These are phyloP conservation scores for Leptomonas pyrrhocoris DNA, from an alignment of 208 protist genomes.

Conservation along the genomic window DNA sequence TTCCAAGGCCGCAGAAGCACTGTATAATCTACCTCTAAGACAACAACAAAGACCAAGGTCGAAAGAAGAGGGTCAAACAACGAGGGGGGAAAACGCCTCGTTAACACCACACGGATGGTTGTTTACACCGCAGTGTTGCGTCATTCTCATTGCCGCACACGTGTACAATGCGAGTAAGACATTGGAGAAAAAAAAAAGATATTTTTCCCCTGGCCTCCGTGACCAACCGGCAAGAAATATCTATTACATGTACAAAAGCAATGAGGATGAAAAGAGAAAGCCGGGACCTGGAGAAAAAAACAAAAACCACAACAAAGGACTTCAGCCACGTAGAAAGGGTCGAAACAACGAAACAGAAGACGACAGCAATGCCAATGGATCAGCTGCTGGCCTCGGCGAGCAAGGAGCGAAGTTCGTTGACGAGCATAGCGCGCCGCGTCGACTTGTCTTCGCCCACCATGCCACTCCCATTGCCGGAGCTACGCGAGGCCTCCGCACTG, in stretches of 20 bases:
- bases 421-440: constrained; percentile 65
- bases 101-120: no score
- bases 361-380: background rate
- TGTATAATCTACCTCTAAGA: no score
- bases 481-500: background rate
- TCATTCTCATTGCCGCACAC: no score
- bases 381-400: constrained; percentile 45
- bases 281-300: background rate
- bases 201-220: no score
- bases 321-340: background rate
- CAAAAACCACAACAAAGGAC: background rate
- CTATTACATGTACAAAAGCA: background rate
- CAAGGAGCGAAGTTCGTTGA: constrained; percentile 83
- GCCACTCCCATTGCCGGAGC: background rate
- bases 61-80: no score
- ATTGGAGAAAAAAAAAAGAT: no score
- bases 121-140: no score
- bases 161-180: no score
- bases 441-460: constrained; percentile 40
- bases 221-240: background rate
- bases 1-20: no score
- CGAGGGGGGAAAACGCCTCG: no score
- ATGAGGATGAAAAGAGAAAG: background rate
- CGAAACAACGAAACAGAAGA: background rate
- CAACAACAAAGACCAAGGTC: no score